phyloP scores from a whole-genome alignment of 2,329 filamentous ascomycete species.

The Harringtonia aguacate region DNA sequence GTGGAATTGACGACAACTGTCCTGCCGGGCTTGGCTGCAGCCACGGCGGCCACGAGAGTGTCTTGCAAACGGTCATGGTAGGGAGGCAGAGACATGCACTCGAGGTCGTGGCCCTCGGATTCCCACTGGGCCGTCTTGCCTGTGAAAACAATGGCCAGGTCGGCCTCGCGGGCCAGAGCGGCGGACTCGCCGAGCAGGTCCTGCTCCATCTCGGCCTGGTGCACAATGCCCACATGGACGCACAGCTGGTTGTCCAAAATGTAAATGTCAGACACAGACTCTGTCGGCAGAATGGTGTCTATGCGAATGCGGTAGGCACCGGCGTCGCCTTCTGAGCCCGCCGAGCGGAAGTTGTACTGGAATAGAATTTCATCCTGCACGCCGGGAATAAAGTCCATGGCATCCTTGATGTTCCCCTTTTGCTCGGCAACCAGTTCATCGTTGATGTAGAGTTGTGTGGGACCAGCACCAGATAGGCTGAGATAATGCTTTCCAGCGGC shows the following conservation, averaged over 20 bases:
- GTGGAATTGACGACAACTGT: slow-evolving; percentile 67
- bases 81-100: slow-evolving; percentile 67
- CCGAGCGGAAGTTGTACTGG: slow-evolving; percentile 31
- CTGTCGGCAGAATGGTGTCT: slow-evolving; percentile 41
- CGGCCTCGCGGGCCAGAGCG: slow-evolving; percentile 54
- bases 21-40: slow-evolving; percentile 55
- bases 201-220: slow-evolving; percentile 43
- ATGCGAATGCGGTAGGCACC: slow-evolving; percentile 43
- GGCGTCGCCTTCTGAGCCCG: no score
- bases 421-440: no score
- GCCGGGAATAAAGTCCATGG: slow-evolving; percentile 50
- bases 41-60: slow-evolving; percentile 55
- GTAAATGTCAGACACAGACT: slow-evolving; percentile 31
- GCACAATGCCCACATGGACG: slow-evolving; percentile 45
- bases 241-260: slow-evolving; percentile 48
- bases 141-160: slow-evolving; percentile 69
- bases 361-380: slow-evolving; percentile 45
- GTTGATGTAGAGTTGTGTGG: no score
- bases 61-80: slow-evolving; percentile 39
- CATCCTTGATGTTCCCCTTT: slow-evolving; percentile 32
- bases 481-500: no score
- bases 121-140: slow-evolving; percentile 78
- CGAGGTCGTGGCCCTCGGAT: slow-evolving; percentile 67
- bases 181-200: slow-evolving; percentile 38
- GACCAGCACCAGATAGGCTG: no score